Base-by-base conservation (phyloP, 495 filamentous ascomycete species). In the Aspergillus mulundensis region DNA sequence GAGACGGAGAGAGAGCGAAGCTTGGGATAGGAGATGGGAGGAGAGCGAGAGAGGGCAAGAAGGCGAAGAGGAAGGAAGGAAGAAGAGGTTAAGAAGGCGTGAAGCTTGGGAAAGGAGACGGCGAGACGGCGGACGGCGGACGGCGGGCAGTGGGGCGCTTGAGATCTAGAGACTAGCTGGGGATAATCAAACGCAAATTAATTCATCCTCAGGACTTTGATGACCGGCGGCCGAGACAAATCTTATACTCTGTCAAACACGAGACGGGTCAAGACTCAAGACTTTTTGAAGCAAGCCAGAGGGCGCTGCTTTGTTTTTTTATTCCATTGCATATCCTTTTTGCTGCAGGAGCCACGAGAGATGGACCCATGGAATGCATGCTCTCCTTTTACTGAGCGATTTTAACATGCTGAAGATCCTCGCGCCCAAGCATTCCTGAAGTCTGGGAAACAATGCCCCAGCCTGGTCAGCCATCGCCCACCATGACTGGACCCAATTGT, bases 131-230 rank as follows among this genome's bases (percentile, higher is more conserved):
- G 25, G 25, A 8, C 25, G 8, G 25, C 2, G 55, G 39, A n/a
- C 32, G 44, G 52, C n/a, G 41, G 44, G 47, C 59, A 51, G 64
- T 66, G 64, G 64, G 61, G 64, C 61, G 30, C 50, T 10, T 11
- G 45, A 54, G 64, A 67, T 67, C 64, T 59, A n/a, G n/a, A n/a
- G n/a, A n/a, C n/a, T n/a, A 51, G 58, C 52, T 44, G 54, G 39
- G 48, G 46, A 54, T 57, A 58, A 64, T 62, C 60, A 64, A 64
- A 66, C 42, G 50, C 45, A 66, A 63, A 66, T 66, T 63, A 66
- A 59, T 57, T 52, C 30, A 50, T 57, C 45, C 44, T 39, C 21
- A 36, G 32, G 32, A 36, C 32, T 36, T 36, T 36, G 12, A 36
- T 36, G 23, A 40, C 38, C 14, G 38, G 30, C 39, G 24, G 19